Evolutionary conservation across 192 early-diverging fungal genomes (phyloP).

Genomic region (Piromyces finnis): DNA sequence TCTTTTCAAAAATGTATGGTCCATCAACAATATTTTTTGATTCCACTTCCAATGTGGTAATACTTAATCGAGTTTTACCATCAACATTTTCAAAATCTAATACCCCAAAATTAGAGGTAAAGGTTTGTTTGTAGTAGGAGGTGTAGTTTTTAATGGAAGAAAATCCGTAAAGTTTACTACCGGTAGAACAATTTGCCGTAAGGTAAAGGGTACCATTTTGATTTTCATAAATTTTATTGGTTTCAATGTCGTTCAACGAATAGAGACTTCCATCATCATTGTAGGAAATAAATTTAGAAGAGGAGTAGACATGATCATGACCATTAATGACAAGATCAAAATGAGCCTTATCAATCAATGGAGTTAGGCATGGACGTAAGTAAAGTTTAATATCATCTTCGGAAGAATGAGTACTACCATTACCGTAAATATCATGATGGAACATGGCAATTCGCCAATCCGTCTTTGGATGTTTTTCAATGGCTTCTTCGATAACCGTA

Average conservation of each 20-base stretch:
- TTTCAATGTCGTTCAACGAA: background rate
- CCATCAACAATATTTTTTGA: no score
- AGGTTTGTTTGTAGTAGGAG: background rate
- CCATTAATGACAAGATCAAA: background rate
- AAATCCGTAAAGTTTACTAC: background rate
- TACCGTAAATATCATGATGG: background rate
- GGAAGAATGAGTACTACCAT: background rate
- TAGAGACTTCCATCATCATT: background rate
- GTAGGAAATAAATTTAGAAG: background rate
- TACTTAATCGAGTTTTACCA: no score
- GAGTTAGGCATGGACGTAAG: background rate
- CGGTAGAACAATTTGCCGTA: background rate
- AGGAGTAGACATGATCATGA: background rate
- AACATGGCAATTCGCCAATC: background rate
- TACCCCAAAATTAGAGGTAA: background rate
- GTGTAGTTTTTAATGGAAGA: background rate
- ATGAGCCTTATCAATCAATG: background rate
- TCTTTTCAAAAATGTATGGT: no score
- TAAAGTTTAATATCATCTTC: background rate
- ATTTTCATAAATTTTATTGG: background rate
- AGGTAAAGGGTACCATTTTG: background rate
- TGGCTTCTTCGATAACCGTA: background rate
- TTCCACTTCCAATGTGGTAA: no score
- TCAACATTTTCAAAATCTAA: background rate
- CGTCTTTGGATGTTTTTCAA: background rate